Evolutionary conservation across 2,329 filamentous ascomycete species (phyloP), one percentile per base, ranked within the genome.

Genomic region (Simplicillium sp.): DNA sequence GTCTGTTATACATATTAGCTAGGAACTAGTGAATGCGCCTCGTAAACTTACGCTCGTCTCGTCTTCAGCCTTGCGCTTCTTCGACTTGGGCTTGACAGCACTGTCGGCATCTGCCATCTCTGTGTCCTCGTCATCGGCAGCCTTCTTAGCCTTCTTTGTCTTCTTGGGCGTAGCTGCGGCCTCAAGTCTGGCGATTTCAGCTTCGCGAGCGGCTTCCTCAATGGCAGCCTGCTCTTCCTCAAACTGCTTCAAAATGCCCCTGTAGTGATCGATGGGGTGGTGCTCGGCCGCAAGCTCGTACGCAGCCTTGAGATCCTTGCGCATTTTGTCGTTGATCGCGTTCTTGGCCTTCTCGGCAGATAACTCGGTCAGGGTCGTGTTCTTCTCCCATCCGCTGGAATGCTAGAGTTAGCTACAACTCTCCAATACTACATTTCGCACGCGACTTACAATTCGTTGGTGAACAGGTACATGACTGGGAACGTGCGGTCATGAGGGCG

Each of bases 371-470:
- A 98, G 73, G 44, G 87, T 82, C 16, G 80, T 84, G 62, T 97
- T 96, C 46, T 81, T 75, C 49, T 90, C 86, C 90, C 90, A 98
- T 31, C 86, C 85, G 65, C 92, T 98, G n/a, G n/a, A n/a, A 52
- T 43, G 44, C 13, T 31, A 11, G 5, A 25, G 44, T 34, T 38
- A 18, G n/a, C 29, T 13, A 8, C 9, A 4, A 37, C 29, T 38
- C 33, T 41, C 40, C 28, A 29, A 33, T 29, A 15, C n/a, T 13
- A 11, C 16, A 31, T 16, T 18, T 29, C 20, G 13, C 35, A 15
- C 17, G 33, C 11, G 11, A 79, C 90, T 78, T 68, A 98, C 92
- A 98, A 97, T 72, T 97, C 90, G 55, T 97, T 96, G 31, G 89
- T 95, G 48, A 79, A 73, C 38, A 97, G 68, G 60, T 95, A 97